Percentiles rank a stretch among this genome's conserved stretches.
Conservation (phyloP, 352 stramenopile genomes). For the Globisporangium lucens region DNA sequence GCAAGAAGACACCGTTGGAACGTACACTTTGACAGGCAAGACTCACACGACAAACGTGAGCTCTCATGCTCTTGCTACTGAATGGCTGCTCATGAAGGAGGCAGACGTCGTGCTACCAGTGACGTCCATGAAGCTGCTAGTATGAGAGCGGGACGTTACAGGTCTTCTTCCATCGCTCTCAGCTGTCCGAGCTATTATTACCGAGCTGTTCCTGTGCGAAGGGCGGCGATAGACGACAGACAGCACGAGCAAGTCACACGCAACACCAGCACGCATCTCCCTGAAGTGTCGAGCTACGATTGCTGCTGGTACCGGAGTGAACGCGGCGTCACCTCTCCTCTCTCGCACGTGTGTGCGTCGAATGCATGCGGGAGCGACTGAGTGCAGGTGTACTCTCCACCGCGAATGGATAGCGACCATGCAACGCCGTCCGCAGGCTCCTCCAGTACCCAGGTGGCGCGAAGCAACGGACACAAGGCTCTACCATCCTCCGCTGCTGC, state of each 20-base stretch:
- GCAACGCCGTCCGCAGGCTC: neutral
- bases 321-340: neutral
- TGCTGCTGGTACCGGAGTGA: neutral
- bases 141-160: neutral
- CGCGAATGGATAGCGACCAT: conserved; percentile 8
- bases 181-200: neutral
- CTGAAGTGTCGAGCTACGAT: no score
- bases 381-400: neutral
- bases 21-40: no score
- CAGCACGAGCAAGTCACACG: neutral
- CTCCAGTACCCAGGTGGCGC: neutral
- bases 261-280: neutral
- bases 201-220: neutral
- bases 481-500: neutral
- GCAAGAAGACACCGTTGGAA: no score
- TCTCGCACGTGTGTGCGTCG: neutral
- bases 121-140: neutral
- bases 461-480: neutral
- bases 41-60: no score
- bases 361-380: conserved; percentile 11
- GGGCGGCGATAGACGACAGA: neutral
- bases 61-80: no score
- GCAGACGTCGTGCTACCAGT: no score
- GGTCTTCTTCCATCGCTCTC: neutral
- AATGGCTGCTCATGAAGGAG: no score